Base-by-base conservation (phyloP, 139 green algal species). In the Volvox reticuliferus region DNA sequence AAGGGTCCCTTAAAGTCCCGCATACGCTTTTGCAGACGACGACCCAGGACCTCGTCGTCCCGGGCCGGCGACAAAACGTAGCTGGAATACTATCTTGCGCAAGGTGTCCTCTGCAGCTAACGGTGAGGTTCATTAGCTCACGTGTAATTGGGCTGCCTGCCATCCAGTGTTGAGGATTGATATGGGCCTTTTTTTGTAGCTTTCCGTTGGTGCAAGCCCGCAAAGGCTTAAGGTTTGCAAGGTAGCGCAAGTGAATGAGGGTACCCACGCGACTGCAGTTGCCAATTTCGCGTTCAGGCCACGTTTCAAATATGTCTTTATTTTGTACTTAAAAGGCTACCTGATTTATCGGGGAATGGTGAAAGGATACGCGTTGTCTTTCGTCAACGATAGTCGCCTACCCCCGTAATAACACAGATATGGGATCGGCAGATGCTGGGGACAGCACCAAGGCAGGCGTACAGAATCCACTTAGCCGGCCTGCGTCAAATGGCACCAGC, bases 21-120 rank as follows among this genome's bases (percentile, higher is more conserved):
- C 75, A 81, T 65, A 24, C 65, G 65, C 65, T 32, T 62, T 30
- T 65, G 78, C 78, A 84, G 78, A 84, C 78, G 78, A 84, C 78
- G 79, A 86, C 79, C 50, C 79, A 5, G 79, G 79, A 73, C 79
- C 50, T 50, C 28, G 55, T 44, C 50, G 79, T 44, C 79, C 50
- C 50, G 81, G 81, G 20, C 81, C n/a, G 13, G 61, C 30, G 12
- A 65, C 67, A 33, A 88, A 88, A 35, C 35, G 63, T 79, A 88
- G 82, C 82, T 88, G 82, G 82, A 79, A 62, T 0, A 28, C 81
- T 14, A 1, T 88, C 32, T 35, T 88, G 32, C 63, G 82, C 3
- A 88, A 88, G 22, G 33, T 9, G 17, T 88, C 82, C 18, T 19
- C 63, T 14, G 17, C 63, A 20, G 22, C 20, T 2, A 88, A 35